A percentile compares a stretch with the other conserved stretches of the same genome.
Conservation (phyloP, 1,284 basidiomycete genomes). For the Marasmius sp. region DNA sequence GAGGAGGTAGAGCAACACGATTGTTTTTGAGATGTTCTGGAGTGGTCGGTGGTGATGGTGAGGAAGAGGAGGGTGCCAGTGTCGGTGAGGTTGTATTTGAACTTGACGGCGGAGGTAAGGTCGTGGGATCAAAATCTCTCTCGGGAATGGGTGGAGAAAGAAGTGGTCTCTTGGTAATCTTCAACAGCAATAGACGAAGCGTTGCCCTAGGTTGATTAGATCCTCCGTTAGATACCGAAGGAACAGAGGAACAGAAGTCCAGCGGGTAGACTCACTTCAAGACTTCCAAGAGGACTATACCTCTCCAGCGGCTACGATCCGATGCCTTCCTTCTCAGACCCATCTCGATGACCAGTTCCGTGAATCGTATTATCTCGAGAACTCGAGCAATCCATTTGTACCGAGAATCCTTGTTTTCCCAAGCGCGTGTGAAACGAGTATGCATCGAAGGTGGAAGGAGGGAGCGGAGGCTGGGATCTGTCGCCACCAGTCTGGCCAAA, state of each 20-base stretch:
- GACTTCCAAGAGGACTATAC: conserved; percentile 71
- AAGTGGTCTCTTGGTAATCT: conserved; percentile 73
- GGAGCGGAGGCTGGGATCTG: conserved; percentile 64
- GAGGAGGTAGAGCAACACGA: conserved; percentile 59
- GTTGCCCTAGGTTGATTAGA: conserved; percentile 50
- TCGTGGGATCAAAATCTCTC: conserved; percentile 79
- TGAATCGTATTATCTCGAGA: conserved; percentile 75
- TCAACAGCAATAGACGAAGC: conserved; percentile 70
- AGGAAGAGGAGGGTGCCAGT: conserved; percentile 54
- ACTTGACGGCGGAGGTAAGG: conserved; percentile 53
- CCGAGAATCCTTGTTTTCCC: conserved; percentile 62
- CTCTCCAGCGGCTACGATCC: conserved; percentile 63
- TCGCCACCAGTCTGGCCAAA: conserved; percentile 64
- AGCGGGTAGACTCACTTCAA: conserved; percentile 66
- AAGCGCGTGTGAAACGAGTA: conserved; percentile 81
- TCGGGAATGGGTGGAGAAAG: conserved; percentile 79
- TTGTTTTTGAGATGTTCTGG: conserved; percentile 81
- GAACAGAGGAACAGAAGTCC: conserved; percentile 1
- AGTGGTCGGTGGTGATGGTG: conserved; percentile 51
- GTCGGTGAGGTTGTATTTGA: conserved; percentile 58
- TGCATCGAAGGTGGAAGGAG: conserved; percentile 69
- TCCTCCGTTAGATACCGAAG: conserved; percentile 3
- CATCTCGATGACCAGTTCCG: conserved; percentile 88
- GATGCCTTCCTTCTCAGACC: conserved; percentile 70
- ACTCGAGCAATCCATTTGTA: conserved; percentile 79